These are phyloP conservation scores for Aspergillus mulundensis DNA, from an alignment of 495 filamentous ascomycete species.

Conservation along the genomic window DNA sequence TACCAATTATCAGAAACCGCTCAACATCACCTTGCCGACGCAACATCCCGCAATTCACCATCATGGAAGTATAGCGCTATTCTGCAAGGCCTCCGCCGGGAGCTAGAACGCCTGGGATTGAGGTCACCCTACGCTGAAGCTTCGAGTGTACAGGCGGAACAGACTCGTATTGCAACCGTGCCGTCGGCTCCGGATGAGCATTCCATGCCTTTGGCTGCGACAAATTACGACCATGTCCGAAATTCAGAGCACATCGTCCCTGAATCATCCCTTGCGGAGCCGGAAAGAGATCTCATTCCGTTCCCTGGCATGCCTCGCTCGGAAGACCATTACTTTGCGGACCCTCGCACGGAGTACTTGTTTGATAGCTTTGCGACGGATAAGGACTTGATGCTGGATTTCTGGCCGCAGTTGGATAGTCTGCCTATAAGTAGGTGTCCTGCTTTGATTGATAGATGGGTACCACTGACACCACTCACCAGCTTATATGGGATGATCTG, in stretches of 20 bases:
- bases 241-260: not conserved
- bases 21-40: slow-evolving; percentile 24
- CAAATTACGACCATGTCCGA: not conserved
- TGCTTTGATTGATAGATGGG: not conserved
- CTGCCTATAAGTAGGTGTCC: slow-evolving; percentile 20
- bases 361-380: slow-evolving; percentile 20
- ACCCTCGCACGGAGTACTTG: slow-evolving; percentile 18
- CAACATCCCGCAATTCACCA: slow-evolving; percentile 24
- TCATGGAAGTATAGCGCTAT: slow-evolving; percentile 28
- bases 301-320: not conserved
- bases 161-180: not conserved
- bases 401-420: slow-evolving; percentile 30
- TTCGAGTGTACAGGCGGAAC: not conserved
- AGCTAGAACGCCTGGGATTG: slow-evolving; percentile 12
- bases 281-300: not conserved
- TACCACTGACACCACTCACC: not conserved
- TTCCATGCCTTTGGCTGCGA: not conserved
- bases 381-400: slow-evolving; percentile 23
- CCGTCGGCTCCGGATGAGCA: not conserved
- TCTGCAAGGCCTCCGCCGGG: slow-evolving; percentile 22
- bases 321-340: not conserved
- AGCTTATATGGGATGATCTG: not conserved
- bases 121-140: not conserved
- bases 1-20: slow-evolving; percentile 21
- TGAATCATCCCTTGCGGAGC: not conserved